Conservation (phyloP, 805 yeast species). For the Helenozyma baotianmanensis region DNA sequence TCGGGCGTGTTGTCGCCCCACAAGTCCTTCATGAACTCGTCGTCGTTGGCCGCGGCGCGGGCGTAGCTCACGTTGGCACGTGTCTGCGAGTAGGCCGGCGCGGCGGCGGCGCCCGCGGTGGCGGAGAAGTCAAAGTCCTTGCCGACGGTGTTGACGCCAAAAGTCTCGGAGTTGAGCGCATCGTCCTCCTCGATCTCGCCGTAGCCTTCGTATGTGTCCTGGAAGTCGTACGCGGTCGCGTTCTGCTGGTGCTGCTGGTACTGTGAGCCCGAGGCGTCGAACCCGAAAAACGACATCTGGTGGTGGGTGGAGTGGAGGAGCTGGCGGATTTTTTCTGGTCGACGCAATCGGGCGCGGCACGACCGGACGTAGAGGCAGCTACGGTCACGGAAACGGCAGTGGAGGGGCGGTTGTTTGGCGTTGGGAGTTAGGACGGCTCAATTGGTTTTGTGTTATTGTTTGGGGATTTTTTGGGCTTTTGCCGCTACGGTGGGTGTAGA, state of each 20-base stretch:
- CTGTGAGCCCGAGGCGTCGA: slow-evolving; percentile 46
- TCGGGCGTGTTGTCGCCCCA: slow-evolving; percentile 39
- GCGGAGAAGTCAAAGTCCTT: slow-evolving; percentile 65
- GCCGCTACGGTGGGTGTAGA: too few species aligned
- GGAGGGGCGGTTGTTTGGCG: too few species aligned
- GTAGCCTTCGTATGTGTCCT: slow-evolving; percentile 76
- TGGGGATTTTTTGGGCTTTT: too few species aligned
- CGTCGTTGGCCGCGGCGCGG: slow-evolving; percentile 38
- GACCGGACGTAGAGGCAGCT: too few species aligned
- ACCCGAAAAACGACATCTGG: slow-evolving; percentile 64
- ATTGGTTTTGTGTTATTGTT: too few species aligned
- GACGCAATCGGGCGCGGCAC: too few species aligned
- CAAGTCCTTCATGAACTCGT: slow-evolving; percentile 42
- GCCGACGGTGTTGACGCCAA: slow-evolving; percentile 55
- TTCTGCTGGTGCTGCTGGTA: slow-evolving; percentile 15
- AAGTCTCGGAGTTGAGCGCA: slow-evolving; percentile 76
- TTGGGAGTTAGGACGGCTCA: too few species aligned
- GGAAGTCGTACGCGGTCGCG: slow-evolving; percentile 58
- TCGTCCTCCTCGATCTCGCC: slow-evolving; percentile 72
- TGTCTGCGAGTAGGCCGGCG: slow-evolving; percentile 13
- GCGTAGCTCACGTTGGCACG: slow-evolving; percentile 35
- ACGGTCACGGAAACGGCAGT: too few species aligned
- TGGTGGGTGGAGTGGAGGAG: not conserved
- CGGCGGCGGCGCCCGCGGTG: slow-evolving; percentile 16
- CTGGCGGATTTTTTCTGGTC: slow-evolving; percentile 1